A percentile compares a stretch with the other conserved stretches of the same genome.
These are phyloP conservation scores for Chalciporus pseudorubinellus DNA, from an alignment of 768 basidiomycete genomes.

Conservation along the genomic window DNA sequence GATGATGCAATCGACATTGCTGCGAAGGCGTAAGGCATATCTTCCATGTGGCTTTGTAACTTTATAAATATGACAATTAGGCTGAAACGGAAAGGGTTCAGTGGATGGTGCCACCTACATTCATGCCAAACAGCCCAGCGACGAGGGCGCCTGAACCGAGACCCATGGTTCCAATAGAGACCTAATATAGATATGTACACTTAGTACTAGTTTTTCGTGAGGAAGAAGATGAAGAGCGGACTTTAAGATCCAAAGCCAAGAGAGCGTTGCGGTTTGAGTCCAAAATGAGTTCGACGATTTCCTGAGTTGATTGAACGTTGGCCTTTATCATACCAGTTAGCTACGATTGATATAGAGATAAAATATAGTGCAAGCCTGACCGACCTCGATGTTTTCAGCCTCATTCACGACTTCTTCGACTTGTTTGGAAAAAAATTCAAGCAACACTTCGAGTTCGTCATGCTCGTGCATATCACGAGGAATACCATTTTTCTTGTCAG, in stretches of 20 bases:
- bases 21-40: conserved; percentile 71
- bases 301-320: conserved; percentile 96
- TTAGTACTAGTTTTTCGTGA: background rate
- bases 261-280: conserved; percentile 95
- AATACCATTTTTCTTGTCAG: conserved; percentile 67
- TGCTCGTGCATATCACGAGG: conserved; percentile 75
- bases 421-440: conserved; percentile 96
- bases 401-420: conserved; percentile 96
- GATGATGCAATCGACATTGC: conserved; percentile 59
- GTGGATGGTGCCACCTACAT: conserved; percentile 53
- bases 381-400: conserved; percentile 80
- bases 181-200: conserved; percentile 37
- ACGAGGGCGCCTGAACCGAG: conserved; percentile 87
- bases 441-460: conserved; percentile 86
- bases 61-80: conserved; percentile 35
- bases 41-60: conserved; percentile 76
- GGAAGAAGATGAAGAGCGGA: conserved; percentile 24
- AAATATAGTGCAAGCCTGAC: conserved; percentile 9
- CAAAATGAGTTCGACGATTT: conserved; percentile 94
- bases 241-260: conserved; percentile 88
- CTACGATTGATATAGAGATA: background rate
- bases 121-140: conserved; percentile 95
- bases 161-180: conserved; percentile 94
- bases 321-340: conserved; percentile 36
- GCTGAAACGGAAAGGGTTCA: conserved; percentile 21